Evolutionary conservation across 1,139 yeast genomes (phyloP), one percentile per base, ranked within the genome.

Genomic region (Magnusiomyces tetraspermus): DNA sequence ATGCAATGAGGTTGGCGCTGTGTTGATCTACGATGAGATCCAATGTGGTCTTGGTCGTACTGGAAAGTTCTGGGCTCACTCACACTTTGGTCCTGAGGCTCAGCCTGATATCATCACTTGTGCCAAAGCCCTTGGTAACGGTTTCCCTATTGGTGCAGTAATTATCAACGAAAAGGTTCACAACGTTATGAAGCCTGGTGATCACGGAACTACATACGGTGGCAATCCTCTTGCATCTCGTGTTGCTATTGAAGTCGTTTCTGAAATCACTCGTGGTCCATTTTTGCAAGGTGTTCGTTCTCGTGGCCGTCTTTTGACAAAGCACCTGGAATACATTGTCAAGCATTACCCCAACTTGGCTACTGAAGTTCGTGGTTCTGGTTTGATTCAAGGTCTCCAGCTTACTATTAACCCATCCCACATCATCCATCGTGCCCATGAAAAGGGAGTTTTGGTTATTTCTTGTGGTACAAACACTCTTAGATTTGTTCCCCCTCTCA

Each of bases 191-290:
- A 75, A 80, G 56, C 92, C 87, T 21, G 98, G 98, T 53, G 98
- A 92, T 66, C 98, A 92, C 67, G 98, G 98, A 51, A 90, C 97
- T 3, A 92, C 98, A 0, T 92, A 85, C 66, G 98, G 98, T 58
- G 98, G 98, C 51, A 92, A 92, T 67, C 97, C 98, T 49, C 74
- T 92, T 57, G 98, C 90, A 1, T 76, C 94, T 44, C 80, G 90
- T 57, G 78, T 92, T 52, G 96, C 92, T 5, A 74, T 77, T 49
- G 83, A 82, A 63, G 95, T 90, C 21, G 71, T 92, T 36, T 81
- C 77, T 50, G 78, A 80, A 60, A 76, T 92, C 48, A 76, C 89
- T 13, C 71, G 83, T 51, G 70, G 75, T 2, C 76, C 73, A 24
- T 83, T 92, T 59, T 76, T 88, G 61, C 65, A 70, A 5, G 71